A percentile compares a stretch with the other conserved stretches of the same genome.
Conservation (phyloP, 805 yeast genomes). For the Candida loeiensis region DNA sequence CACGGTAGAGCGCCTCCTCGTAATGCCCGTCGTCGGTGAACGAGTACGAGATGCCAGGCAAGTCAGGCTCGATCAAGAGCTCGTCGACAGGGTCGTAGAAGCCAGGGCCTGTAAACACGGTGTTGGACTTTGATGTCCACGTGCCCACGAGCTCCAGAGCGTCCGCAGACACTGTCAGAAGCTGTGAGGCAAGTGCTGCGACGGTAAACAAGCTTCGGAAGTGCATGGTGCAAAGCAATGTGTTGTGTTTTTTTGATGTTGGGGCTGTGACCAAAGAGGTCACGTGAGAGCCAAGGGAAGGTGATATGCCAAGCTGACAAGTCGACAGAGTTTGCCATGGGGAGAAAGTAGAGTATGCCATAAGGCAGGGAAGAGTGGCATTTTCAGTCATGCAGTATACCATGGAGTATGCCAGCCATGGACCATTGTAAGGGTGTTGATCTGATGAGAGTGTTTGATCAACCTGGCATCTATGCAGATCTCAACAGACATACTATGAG, state of each 20-base stretch:
- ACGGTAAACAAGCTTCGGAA: slow-evolving; percentile 1
- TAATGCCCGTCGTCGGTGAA: slow-evolving; percentile 89
- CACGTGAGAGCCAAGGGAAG: neutral
- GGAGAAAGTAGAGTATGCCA: no score
- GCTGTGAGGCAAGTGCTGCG: neutral
- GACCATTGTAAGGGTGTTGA: no score
- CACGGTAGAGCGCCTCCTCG: slow-evolving; percentile 86
- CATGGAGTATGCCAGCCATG: no score
- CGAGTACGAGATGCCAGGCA: slow-evolving; percentile 91
- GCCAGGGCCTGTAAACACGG: slow-evolving; percentile 95
- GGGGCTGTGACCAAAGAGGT: neutral
- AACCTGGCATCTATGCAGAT: no score
- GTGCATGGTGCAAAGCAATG: neutral
- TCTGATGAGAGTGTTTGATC: no score
- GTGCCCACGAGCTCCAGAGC: slow-evolving; percentile 71
- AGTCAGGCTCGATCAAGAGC: slow-evolving; percentile 87
- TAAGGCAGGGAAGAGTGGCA: no score
- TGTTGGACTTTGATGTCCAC: slow-evolving; percentile 90
- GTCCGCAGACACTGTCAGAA: slow-evolving; percentile 17
- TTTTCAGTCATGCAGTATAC: no score
- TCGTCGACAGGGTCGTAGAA: slow-evolving; percentile 97
- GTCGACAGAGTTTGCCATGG: no score
- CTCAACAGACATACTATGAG: no score
- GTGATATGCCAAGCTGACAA: neutral
- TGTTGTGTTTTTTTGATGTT: neutral